These are phyloP conservation scores for Hypoxylon sp. DNA, from an alignment of 2,329 filamentous ascomycete species.

Conservation along the genomic window DNA sequence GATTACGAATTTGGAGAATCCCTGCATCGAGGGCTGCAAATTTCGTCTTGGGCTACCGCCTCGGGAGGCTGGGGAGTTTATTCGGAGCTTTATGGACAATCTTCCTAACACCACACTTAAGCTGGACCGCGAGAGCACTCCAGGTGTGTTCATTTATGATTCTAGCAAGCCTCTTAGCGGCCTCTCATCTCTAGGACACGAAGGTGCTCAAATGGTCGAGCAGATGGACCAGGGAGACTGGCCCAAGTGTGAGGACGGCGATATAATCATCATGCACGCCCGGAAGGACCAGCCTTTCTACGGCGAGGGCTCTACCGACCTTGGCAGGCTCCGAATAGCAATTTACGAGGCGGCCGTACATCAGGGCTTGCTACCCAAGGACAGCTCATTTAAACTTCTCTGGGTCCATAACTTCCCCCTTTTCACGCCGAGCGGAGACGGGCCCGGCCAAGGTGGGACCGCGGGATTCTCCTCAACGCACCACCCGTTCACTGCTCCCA, in stretches of 20 bases:
- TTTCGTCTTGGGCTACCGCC: conserved; percentile 69
- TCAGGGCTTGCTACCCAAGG: conserved; percentile 67
- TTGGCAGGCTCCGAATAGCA: conserved; percentile 80
- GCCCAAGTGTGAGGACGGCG: conserved; percentile 73
- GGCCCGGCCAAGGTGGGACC: conserved; percentile 84
- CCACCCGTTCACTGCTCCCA: conserved; percentile 94
- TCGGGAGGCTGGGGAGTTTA: conserved; percentile 60
- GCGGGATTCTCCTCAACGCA: conserved; percentile 90
- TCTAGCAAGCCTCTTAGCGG: conserved; percentile 80
- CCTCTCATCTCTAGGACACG: conserved; percentile 67
- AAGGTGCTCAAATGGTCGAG: conserved; percentile 49
- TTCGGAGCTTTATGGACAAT: conserved; percentile 77
- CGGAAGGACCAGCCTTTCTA: conserved; percentile 74
- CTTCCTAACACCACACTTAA: conserved; percentile 72
- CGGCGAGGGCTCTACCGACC: conserved; percentile 78
- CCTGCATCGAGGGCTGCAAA: conserved; percentile 82
- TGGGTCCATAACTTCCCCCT: conserved; percentile 95
- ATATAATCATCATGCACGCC: conserved; percentile 86
- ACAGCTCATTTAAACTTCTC: conserved; percentile 74
- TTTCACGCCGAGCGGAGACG: conserved; percentile 77
- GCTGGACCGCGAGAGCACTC: conserved; percentile 79
- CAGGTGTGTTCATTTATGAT: conserved; percentile 84
- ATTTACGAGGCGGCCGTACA: conserved; percentile 79
- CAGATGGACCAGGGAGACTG: conserved; percentile 42
- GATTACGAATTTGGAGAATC: conserved; percentile 77